A percentile compares a stretch with the other conserved stretches of the same genome.
These are phyloP conservation scores for Tetrapisispora phaffii DNA, from an alignment of 805 yeast genomes.

Conservation along the genomic window DNA sequence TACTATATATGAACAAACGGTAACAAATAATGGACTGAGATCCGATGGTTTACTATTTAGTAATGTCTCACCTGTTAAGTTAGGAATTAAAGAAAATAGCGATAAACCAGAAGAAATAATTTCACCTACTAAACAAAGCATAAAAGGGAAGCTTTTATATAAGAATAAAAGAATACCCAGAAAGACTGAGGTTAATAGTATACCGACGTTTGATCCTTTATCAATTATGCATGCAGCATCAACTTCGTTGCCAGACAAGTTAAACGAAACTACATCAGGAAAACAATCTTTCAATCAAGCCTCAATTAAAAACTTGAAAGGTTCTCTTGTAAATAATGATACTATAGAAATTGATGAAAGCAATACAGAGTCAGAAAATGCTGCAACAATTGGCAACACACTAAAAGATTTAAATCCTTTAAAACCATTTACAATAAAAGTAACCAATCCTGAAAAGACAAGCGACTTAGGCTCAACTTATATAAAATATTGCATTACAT, in stretches of 20 bases:
- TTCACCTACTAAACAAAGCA: conserved; percentile 1
- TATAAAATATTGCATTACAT: conserved; percentile 71
- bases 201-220: neutral
- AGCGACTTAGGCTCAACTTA: conserved; percentile 86
- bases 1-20: neutral
- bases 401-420: too few relatives aligned
- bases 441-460: conserved; percentile 84
- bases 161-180: neutral
- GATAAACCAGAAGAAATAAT: neutral
- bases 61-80: neutral
- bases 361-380: neutral
- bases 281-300: neutral
- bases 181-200: neutral
- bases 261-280: too few relatives aligned
- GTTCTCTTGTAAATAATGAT: neutral
- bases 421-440: conserved; percentile 47
- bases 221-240: neutral
- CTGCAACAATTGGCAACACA: neutral
- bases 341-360: neutral
- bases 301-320: neutral
- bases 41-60: neutral
- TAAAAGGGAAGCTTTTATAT: neutral
- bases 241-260: neutral
- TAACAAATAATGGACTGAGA: neutral
- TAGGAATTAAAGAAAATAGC: neutral